Evolutionary conservation across 129 eudicot genomes (phyloP).

Genomic region (Flaveria sonorensis): DNA sequence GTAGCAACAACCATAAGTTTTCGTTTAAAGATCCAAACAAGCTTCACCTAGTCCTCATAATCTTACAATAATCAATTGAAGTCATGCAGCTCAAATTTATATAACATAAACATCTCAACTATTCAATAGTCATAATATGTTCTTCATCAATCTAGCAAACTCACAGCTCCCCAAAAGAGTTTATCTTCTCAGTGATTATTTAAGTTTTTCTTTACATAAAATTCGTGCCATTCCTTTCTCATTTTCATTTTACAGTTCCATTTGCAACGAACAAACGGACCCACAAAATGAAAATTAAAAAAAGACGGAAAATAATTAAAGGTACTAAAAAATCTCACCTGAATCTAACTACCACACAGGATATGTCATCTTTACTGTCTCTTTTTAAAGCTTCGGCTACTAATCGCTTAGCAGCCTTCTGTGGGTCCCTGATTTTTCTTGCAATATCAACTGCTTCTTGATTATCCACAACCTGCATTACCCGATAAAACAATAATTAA

Average conservation of each 20-base stretch:
- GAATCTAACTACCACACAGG: conserved; percentile 70
- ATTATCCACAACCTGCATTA: conserved; percentile 57
- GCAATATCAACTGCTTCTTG: conserved; percentile 75
- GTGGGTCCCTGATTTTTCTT: conserved; percentile 54
- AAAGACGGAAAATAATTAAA: background rate
- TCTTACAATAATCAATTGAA: conserved; percentile 24
- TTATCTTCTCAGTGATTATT: conserved; percentile 24
- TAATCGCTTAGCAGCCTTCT: conserved; percentile 69
- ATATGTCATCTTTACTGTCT: conserved; percentile 80
- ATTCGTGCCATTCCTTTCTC: conserved; percentile 3
- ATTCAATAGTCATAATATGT: conserved; percentile 10
- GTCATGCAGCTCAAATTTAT: conserved; percentile 21
- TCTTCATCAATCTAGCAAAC: conserved; percentile 33
- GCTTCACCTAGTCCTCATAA: conserved; percentile 19
- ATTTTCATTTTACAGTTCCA: conserved; percentile 1
- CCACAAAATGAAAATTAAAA: conserved; percentile 16
- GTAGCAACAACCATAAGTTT: background rate
- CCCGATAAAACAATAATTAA: background rate
- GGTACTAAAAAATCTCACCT: conserved; percentile 27
- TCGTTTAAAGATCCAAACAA: conserved; percentile 18
- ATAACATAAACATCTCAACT: conserved; percentile 9
- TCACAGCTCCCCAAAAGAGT: conserved; percentile 24
- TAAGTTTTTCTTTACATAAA: conserved; percentile 30
- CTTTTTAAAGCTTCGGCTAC: conserved; percentile 68
- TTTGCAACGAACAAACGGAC: background rate